phyloP scores from a whole-genome alignment of 2,329 filamentous ascomycete species.

The Raffaelea arxii region DNA sequence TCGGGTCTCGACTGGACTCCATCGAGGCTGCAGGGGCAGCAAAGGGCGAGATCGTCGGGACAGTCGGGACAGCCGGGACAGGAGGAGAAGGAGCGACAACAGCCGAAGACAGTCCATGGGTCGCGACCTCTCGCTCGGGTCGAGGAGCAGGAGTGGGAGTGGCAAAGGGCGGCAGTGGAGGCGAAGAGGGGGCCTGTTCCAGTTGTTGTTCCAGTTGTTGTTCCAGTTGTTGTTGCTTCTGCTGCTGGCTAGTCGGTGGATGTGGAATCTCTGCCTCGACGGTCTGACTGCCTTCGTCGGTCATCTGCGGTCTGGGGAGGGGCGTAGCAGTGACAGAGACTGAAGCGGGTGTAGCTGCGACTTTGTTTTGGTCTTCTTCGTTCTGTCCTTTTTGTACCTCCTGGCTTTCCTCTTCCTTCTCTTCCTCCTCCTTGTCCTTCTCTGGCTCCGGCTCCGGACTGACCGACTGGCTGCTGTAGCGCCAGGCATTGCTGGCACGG shows the following conservation, averaged over 20 bases:
- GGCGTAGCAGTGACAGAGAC: not conserved
- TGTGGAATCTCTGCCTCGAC: constrained; percentile 13
- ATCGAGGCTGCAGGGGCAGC: too few relatives aligned
- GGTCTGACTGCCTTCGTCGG: constrained; percentile 22
- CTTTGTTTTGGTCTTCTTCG: not conserved
- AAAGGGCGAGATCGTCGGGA: too few relatives aligned
- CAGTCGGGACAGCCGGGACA: too few relatives aligned
- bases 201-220: not conserved
- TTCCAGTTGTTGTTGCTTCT: not conserved
- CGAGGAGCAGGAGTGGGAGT: not conserved
- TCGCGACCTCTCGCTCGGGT: too few relatives aligned
- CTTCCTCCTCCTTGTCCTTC: not conserved
- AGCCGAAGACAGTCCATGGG: constrained; percentile 5
- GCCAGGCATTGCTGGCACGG: constrained; percentile 61
- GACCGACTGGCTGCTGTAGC: constrained; percentile 59
- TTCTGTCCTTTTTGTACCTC: not conserved
- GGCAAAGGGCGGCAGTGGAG: not conserved
- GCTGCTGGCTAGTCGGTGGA: not conserved
- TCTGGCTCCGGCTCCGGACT: constrained; percentile 48
- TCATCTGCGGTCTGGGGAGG: constrained; percentile 16
- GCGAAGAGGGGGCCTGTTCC: not conserved
- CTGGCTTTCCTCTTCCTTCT: not conserved
- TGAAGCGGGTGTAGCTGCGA: constrained; percentile 1
- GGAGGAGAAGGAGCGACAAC: too few relatives aligned
- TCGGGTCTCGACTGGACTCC: not conserved